These are phyloP conservation scores for Penicillium sp. DNA, from an alignment of 2,329 filamentous ascomycete species.

Conservation along the genomic window DNA sequence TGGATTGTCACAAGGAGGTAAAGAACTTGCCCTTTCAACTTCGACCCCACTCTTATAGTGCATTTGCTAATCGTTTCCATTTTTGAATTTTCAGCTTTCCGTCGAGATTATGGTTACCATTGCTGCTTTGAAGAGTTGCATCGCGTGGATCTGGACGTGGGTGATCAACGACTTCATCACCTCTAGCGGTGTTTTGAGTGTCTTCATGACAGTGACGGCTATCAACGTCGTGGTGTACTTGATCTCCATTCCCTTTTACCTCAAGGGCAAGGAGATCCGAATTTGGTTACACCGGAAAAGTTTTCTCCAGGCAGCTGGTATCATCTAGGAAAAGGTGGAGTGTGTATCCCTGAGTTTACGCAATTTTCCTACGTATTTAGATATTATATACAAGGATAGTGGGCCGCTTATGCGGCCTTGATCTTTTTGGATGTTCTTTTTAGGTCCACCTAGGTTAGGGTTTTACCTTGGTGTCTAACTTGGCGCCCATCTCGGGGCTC, in stretches of 20 bases:
- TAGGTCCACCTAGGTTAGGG: too few relatives aligned
- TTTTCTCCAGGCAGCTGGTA: slow-evolving; percentile 4
- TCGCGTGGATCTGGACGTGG: slow-evolving; percentile 32
- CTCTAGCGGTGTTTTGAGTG: slow-evolving; percentile 4
- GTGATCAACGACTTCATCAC: slow-evolving; percentile 20
- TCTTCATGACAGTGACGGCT: slow-evolving; percentile 16
- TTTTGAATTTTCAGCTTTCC: slow-evolving; percentile 12
- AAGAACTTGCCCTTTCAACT: not conserved
- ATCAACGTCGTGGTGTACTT: slow-evolving; percentile 17
- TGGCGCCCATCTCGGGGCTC: too few relatives aligned
- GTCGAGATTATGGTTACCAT: slow-evolving; percentile 32
- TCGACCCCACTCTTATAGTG: not conserved
- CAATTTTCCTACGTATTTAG: not conserved
- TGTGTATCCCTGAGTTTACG: not conserved
- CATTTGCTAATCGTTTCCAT: not conserved
- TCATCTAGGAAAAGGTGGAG: not conserved
- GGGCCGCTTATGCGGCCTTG: too few relatives aligned
- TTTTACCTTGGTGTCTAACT: too few relatives aligned
- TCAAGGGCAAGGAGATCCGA: slow-evolving; percentile 7
- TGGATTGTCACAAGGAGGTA: slow-evolving; percentile 28
- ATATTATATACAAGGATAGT: too few relatives aligned
- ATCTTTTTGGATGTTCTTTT: too few relatives aligned
- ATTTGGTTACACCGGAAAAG: slow-evolving; percentile 7
- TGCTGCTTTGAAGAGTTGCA: slow-evolving; percentile 24
- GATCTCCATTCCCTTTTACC: slow-evolving; percentile 7